Conservation (phyloP, 129 eudicot species). For the Logfia minima region DNA sequence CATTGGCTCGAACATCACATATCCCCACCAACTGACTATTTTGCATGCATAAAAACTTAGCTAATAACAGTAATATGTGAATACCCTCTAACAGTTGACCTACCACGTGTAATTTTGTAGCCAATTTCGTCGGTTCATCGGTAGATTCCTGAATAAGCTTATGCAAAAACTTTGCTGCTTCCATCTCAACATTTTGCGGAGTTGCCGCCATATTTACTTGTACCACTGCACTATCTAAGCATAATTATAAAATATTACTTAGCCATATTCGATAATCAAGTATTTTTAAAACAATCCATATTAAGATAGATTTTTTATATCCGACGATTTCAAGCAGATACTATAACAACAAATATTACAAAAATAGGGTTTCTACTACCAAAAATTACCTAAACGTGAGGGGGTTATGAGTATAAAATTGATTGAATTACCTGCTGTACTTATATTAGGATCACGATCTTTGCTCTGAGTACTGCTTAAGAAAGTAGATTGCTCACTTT, state of each 20-base stretch:
- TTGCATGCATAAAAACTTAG: constrained; percentile 4
- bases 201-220: constrained; percentile 62
- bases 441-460: constrained; percentile 19
- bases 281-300: background rate
- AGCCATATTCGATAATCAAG: background rate
- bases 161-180: constrained; percentile 95
- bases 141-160: constrained; percentile 95
- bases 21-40: background rate
- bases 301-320: constrained; percentile 6
- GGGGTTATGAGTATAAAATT: background rate
- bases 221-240: background rate
- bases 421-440: constrained; percentile 13
- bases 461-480: constrained; percentile 18
- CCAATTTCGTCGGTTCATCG: constrained; percentile 95
- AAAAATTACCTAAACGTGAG: constrained; percentile 17
- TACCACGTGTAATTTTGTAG: constrained; percentile 97
- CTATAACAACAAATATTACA: background rate
- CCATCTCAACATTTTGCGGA: constrained; percentile 84
- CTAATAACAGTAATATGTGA: background rate
- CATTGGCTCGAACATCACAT: constrained; percentile 1
- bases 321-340: constrained; percentile 13
- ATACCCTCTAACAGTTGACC: constrained; percentile 7
- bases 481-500: constrained; percentile 18
- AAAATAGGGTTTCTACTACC: constrained; percentile 29
- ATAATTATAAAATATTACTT: background rate